Conservation (phyloP, 164 flowering plant species). For the Stephania japonica region DNA sequence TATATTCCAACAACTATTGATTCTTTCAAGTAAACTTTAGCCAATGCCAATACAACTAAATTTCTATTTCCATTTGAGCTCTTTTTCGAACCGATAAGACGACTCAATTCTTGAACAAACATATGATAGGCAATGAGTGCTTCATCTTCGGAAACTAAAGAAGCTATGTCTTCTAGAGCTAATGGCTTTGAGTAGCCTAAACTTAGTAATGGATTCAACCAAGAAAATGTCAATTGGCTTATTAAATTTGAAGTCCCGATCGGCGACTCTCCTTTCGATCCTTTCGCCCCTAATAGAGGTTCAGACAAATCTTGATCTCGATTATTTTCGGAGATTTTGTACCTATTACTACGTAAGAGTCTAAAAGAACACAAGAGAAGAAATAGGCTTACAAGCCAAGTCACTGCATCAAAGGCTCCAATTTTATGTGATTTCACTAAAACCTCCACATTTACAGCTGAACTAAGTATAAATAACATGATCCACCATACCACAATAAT, state of each 20-base stretch:
- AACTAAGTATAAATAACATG: constrained; percentile 38
- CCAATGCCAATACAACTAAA: constrained; percentile 38
- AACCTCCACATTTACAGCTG: constrained; percentile 34
- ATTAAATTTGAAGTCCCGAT: constrained; percentile 28
- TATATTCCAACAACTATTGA: constrained; percentile 40
- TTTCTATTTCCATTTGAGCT: constrained; percentile 15
- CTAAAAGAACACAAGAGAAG: constrained; percentile 47
- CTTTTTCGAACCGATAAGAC: constrained; percentile 18
- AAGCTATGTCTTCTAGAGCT: constrained; percentile 57
- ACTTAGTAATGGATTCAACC: constrained; percentile 60
- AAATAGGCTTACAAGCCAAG: constrained; percentile 48
- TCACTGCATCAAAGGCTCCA: constrained; percentile 26
- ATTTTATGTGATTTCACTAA: constrained; percentile 21
- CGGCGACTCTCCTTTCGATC: constrained; percentile 10
- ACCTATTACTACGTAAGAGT: constrained; percentile 10
- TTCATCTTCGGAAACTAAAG: constrained; percentile 50
- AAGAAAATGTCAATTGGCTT: constrained; percentile 59
- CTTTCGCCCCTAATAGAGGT: constrained; percentile 32
- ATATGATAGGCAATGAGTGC: constrained; percentile 42
- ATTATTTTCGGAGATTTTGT: constrained; percentile 8
- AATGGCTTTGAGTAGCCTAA: constrained; percentile 58
- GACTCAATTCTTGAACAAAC: constrained; percentile 43
- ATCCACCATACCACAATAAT: constrained; percentile 55
- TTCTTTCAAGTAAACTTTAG: constrained; percentile 48
- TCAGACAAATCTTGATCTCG: constrained; percentile 27